Base-by-base conservation (phyloP, 306 rosid species). In the Spatholobus suberectus region DNA sequence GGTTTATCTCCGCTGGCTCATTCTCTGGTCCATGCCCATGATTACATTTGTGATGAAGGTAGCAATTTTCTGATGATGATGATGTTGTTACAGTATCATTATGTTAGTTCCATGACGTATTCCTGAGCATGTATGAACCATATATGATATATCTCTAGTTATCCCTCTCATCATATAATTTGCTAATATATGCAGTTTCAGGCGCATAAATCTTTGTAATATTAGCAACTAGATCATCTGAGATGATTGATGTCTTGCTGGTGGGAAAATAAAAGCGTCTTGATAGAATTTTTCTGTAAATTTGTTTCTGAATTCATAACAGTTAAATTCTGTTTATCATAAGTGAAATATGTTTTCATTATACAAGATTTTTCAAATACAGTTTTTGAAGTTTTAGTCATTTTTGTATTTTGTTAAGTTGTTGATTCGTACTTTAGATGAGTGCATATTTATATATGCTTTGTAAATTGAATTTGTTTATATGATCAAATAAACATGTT, bases 401-500 rank as follows among this genome's bases (percentile, higher is more conserved):
- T 57, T 66, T 65, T 62, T 11, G 13, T 70, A 46, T 61, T 61
- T 55, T 47, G 4, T 82, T 43, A 61, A 34, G 78, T 63, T 72
- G 20, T 63, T 81, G 29, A 37, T 40, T 78, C 5, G 14, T 71
- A 15, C 20, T 66, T 71, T 44, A 23, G 44, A 49, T 54, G 34
- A 49, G 38, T 61, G 54, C 65, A 51, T 6, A 49, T 61, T 67
- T 44, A 63, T 70, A 52, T 83, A n/a, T 79, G 61, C 52, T 27
- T 74, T 88, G 32, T 7, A 23, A 49, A 37, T 79, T 71, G 35
- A 54, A 24, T 65, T 52, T 51, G 20, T 18, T 62, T 20, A 52
- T 46, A 41, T 51, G 67, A 26, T 80, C n/a, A 37, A 62, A 37
- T 44, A 21, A 72, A 73, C 57, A 47, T 13, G 66, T 83, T 88